Base-by-base conservation (phyloP, 1,139 yeast genomes). In the Hemisphaericaspora subhashii region DNA sequence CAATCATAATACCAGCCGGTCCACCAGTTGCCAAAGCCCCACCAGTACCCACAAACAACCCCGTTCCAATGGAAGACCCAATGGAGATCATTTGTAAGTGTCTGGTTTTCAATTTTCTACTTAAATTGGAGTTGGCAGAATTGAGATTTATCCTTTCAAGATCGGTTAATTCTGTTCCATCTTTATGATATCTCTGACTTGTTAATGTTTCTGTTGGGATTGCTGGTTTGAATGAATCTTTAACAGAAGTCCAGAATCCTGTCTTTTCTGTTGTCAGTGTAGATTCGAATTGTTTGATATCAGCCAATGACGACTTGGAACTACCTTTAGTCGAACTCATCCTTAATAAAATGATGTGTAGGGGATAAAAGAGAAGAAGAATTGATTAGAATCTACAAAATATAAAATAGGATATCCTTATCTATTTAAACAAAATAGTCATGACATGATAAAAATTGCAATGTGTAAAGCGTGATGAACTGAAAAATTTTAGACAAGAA, bases 21-120 rank as follows among this genome's bases (percentile, higher is more conserved):
- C 90, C 89, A 33, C 84, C 83, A 23, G 64, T 62, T 25, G 62
- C 54, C 35, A 83, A 60, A 18, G 72, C 72, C 16, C 54, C 45
- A 12, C 65, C 66, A 27, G 59, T 52, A 8, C 65, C 66, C 10
- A 62, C 62, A 37, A 61, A 58, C 33, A 69, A 58, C 12, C 75
- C 75, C 1, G 73, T 64, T 4, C 96, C 96, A 41, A 87, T 83
- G 48, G 90, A 84, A 15, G 94, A 86, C 14, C 94, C 95, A 36
- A 87, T 72, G 28, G 95, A 86, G 46, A 88, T 85, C 83, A 83
- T 77, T 51, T 81, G 77, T 38, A 65, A 48, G 38, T 63, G 70
- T 44, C 72, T 50, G 7, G 65, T 48, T 41, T 62, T 64, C 41
- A 67, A 57, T 24, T 55, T 57, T 46, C 72, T 53, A 21, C 64